Conservation (phyloP, 805 yeast species). For the Blastobotrys robertii region DNA sequence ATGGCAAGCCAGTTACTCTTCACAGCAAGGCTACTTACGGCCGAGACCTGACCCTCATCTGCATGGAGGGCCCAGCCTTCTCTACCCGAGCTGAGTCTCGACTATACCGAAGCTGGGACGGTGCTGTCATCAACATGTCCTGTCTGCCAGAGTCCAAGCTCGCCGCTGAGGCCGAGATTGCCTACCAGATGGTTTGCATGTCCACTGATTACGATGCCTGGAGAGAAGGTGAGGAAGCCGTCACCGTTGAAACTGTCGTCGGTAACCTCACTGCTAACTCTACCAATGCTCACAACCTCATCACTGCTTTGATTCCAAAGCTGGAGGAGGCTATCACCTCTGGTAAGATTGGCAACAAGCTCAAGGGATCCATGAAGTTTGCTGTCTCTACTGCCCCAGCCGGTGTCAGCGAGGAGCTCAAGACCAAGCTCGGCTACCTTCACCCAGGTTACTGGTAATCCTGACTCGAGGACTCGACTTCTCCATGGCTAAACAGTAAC, state of each 20-base stretch:
- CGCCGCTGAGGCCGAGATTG: constrained; percentile 94
- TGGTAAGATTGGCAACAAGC: constrained; percentile 59
- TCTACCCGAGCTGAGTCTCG: constrained; percentile 93
- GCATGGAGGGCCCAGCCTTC: constrained; percentile 99
- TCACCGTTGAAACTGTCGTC: constrained; percentile 94
- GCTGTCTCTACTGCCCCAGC: constrained; percentile 68
- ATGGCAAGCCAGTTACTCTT: constrained; percentile 37
- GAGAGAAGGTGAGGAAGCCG: constrained; percentile 93
- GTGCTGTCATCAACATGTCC: constrained; percentile 93
- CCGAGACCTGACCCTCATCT: constrained; percentile 73
- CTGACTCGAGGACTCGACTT: no score
- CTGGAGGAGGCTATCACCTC: constrained; percentile 48
- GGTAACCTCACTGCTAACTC: constrained; percentile 82
- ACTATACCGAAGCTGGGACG: constrained; percentile 81
- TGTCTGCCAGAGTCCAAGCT: constrained; percentile 95
- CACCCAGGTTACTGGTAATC: constrained; percentile 90
- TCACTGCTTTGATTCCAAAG: constrained; percentile 55
- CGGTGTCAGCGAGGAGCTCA: constrained; percentile 62
- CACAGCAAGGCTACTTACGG: constrained; percentile 60
- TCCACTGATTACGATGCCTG: constrained; percentile 98
- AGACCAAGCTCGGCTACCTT: constrained; percentile 73
- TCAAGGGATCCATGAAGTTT: constrained; percentile 67
- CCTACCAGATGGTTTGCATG: constrained; percentile 98
- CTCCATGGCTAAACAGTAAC: no score
- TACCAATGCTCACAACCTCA: constrained; percentile 72